phyloP scores from a whole-genome alignment of 2,329 filamentous ascomycete species.

The Orbilia brochopaga region DNA sequence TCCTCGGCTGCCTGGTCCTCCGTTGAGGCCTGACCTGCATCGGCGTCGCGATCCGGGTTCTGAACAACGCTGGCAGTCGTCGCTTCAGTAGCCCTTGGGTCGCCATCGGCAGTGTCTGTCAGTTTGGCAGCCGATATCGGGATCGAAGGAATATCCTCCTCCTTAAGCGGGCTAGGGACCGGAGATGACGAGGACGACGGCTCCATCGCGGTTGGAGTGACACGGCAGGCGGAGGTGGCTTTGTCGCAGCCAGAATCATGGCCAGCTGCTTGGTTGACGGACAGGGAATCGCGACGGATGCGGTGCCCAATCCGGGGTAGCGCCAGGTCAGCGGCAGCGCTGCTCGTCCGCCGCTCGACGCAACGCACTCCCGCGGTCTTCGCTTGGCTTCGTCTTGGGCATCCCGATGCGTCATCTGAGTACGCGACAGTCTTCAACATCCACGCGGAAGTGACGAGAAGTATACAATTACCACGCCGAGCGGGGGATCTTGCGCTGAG shows the following conservation, averaged over 20 bases:
- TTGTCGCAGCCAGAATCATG: constrained; percentile 11
- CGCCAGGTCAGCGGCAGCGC: neutral
- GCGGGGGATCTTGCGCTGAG: no score
- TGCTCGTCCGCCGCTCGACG: neutral
- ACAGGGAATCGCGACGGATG: constrained; percentile 32
- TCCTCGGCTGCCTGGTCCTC: constrained; percentile 57
- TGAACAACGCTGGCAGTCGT: constrained; percentile 45
- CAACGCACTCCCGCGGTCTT: neutral
- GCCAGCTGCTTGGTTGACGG: constrained; percentile 32
- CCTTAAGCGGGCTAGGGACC: constrained; percentile 37
- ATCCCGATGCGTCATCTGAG: constrained; percentile 6
- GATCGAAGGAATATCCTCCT: constrained; percentile 42
- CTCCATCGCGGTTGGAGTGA: constrained; percentile 34
- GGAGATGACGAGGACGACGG: constrained; percentile 42
- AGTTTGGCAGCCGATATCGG: constrained; percentile 38
- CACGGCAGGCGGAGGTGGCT: constrained; percentile 13
- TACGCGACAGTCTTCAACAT: neutral
- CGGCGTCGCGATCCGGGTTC: constrained; percentile 8
- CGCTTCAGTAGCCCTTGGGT: constrained; percentile 41
- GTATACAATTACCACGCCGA: no score
- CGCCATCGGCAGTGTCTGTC: constrained; percentile 36
- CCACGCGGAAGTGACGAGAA: neutral
- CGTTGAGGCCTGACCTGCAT: constrained; percentile 25
- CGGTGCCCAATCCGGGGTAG: constrained; percentile 25
- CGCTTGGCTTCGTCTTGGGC: constrained; percentile 31